Conservation (phyloP, 495 filamentous ascomycete genomes). For the Xylaria intraflava region DNA sequence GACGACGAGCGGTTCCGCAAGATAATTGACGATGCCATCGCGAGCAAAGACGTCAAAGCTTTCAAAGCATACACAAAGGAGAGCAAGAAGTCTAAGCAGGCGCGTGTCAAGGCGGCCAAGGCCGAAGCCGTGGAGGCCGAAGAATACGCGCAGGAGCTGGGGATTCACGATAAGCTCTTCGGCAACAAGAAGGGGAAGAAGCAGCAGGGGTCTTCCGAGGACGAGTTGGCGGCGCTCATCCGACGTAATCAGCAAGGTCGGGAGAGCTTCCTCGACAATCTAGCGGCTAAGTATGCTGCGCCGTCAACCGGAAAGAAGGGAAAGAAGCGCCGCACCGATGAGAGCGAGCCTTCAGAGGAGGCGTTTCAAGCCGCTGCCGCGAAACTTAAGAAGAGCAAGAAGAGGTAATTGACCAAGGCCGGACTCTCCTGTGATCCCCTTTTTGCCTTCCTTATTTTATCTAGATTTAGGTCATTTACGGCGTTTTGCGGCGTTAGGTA, state of each 20-base stretch:
- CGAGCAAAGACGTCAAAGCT: constrained; percentile 52
- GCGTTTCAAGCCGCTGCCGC: constrained; percentile 51
- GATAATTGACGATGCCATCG: constrained; percentile 79
- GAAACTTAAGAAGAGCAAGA: constrained; percentile 39
- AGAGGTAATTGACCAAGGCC: constrained; percentile 11
- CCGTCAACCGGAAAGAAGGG: constrained; percentile 35
- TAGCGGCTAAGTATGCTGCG: constrained; percentile 67
- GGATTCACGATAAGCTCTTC: constrained; percentile 55
- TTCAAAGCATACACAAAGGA: constrained; percentile 68
- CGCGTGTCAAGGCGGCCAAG: constrained; percentile 55
- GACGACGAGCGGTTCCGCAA: constrained; percentile 79
- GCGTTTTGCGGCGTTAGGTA: constrained; percentile 1
- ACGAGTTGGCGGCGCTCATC: constrained; percentile 38
- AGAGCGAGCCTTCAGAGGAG: constrained; percentile 58
- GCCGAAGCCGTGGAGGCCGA: constrained; percentile 68
- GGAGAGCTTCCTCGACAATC: constrained; percentile 53
- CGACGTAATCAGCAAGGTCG: constrained; percentile 31
- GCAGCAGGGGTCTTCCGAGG: constrained; percentile 37
- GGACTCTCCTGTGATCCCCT: not conserved
- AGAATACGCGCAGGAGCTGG: constrained; percentile 61
- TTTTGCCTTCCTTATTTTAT: not conserved
- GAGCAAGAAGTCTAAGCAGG: constrained; percentile 54
- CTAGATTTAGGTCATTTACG: not conserved
- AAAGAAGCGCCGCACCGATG: constrained; percentile 42
- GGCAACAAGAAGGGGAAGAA: constrained; percentile 28